Conservation (phyloP, 208 protist species). For the Leishmania gerbilli region DNA sequence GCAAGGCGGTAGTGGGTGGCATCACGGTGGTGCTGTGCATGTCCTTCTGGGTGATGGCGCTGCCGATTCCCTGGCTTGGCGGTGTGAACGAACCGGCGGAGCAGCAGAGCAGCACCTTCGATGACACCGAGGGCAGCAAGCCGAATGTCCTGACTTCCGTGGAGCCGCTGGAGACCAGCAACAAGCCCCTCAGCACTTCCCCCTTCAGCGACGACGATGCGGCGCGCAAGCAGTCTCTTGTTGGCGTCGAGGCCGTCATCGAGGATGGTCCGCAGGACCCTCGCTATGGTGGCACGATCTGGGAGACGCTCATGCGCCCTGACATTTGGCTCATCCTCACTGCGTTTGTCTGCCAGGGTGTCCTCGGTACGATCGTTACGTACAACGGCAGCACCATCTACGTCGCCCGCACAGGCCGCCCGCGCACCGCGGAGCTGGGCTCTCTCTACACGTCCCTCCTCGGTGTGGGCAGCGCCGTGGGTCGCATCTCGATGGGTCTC, state of each 20-base stretch:
- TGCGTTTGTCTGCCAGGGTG: constrained; percentile 54
- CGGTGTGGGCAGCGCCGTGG: constrained; percentile 58
- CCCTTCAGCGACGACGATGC: neutral
- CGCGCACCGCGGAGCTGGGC: constrained; percentile 36
- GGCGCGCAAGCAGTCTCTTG: neutral
- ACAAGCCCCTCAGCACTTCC: constrained; percentile 11
- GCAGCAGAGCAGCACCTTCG: constrained; percentile 9
- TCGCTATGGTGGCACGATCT: constrained; percentile 53
- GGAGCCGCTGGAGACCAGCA: constrained; percentile 3
- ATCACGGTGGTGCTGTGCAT: constrained; percentile 46
- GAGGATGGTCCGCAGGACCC: constrained; percentile 52
- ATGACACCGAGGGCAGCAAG: constrained; percentile 1
- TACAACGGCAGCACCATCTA: constrained; percentile 76
- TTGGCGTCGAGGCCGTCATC: constrained; percentile 13
- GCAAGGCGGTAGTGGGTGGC: constrained; percentile 35
- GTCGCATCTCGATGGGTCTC: constrained; percentile 57
- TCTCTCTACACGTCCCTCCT: constrained; percentile 73
- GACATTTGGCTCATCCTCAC: constrained; percentile 65
- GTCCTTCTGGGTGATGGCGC: constrained; percentile 46
- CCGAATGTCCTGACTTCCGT: neutral
- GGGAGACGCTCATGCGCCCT: constrained; percentile 28
- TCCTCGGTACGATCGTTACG: constrained; percentile 55
- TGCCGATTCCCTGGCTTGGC: constrained; percentile 58
- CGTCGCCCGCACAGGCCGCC: constrained; percentile 51
- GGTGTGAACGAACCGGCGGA: constrained; percentile 49